Evolutionary conservation across 768 basidiomycete species (phyloP), one percentile per base, ranked within the genome.

Genomic region (Tulasnella sp.): DNA sequence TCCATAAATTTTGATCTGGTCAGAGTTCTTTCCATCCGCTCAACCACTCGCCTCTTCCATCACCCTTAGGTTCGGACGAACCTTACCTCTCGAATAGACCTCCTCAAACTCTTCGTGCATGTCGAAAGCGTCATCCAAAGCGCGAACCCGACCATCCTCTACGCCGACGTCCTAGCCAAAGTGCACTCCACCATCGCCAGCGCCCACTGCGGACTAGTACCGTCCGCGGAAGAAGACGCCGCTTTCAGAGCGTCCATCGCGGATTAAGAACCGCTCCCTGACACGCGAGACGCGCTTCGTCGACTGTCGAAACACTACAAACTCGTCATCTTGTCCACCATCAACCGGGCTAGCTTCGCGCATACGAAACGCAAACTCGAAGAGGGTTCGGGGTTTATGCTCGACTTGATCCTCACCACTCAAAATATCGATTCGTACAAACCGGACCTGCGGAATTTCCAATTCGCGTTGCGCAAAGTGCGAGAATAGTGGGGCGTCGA

Each of bases 51-150:
- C 8, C 31, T 11, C 34, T 31, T n/a, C 25, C 7, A 25, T 70
- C 40, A 42, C 17, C 39, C 69, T 37, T 38, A 74, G 97, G 97
- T 58, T 96, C 94, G n/a, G 99, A 99, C 82, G 89, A n/a, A n/a
- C n/a, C n/a, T n/a, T 25, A 11, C 17, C 42, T 42, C 42, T 8
- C 42, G 42, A 8, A 8, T 17, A 8, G 42, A 42, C 42, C 8
- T 42, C 25, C 64, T 76, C 36, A 70, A 42, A 40, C 29, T 37
- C 14, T 76, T 70, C 75, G 68, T 38, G 29, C 29, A 19, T 4
- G 36, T 34, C 69, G 75, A 76, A 45, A 15, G 31, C 5, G 70
- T 4, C 6, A 34, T 76, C 39, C 75, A 76, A 54, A 40, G 38
- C n/a, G 69, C 68, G 25, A 12, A 76, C 42, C 75, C 75, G 25